Evolutionary conservation across 192 early-diverging fungal genomes (phyloP).

Genomic region (Gonapodya prolifera): DNA sequence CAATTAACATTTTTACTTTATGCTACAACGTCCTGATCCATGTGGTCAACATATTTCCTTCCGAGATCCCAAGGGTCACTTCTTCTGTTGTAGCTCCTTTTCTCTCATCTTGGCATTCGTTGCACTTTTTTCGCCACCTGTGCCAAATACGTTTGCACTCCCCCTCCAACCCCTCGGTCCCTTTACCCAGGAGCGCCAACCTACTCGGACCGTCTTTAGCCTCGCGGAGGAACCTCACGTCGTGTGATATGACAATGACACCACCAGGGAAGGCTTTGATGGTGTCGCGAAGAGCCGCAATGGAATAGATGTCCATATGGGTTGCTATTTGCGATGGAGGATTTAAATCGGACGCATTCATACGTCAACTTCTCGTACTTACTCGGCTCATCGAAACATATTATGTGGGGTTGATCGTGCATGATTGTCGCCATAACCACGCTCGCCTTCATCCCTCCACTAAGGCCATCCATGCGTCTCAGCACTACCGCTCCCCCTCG

Average conservation of each 20-base stretch:
- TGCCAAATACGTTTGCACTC: not conserved
- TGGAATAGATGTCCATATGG: constrained; percentile 45
- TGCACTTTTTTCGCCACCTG: not conserved
- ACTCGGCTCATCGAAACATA: constrained; percentile 55
- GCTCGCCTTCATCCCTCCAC: constrained; percentile 71
- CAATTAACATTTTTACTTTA: too few relatives aligned
- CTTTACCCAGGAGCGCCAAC: not conserved
- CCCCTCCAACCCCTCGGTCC: not conserved
- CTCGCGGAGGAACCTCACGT: constrained; percentile 59
- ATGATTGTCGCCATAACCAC: constrained; percentile 62
- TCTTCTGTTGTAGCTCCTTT: too few relatives aligned
- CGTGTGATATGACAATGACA: constrained; percentile 74
- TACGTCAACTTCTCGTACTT: not conserved
- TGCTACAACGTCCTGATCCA: too few relatives aligned
- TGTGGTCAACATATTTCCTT: too few relatives aligned
- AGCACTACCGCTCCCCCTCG: constrained; percentile 47
- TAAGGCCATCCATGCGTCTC: constrained; percentile 47
- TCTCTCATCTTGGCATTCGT: not conserved
- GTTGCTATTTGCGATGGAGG: too few relatives aligned
- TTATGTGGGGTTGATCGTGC: constrained; percentile 45
- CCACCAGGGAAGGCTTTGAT: constrained; percentile 61
- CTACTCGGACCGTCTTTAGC: not conserved
- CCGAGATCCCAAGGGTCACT: too few relatives aligned
- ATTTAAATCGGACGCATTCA: too few relatives aligned
- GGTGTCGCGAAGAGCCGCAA: constrained; percentile 56